Base-by-base conservation (phyloP, 2,329 filamentous ascomycete species). In the Fusarium haematococcum region DNA sequence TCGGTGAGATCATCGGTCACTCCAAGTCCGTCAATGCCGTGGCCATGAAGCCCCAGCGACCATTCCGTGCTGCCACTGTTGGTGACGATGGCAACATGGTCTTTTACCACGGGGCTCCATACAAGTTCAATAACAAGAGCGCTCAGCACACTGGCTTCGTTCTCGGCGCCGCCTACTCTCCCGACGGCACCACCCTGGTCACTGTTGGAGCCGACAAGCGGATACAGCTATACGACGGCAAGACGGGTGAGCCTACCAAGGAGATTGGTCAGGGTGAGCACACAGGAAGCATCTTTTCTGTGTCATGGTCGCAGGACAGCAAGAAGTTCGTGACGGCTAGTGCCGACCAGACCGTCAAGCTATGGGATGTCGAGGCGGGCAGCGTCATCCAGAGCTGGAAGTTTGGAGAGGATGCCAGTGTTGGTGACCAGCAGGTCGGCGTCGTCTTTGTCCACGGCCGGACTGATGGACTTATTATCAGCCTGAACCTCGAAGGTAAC, bases 221-320 rank as follows among this genome's bases (percentile, higher is more conserved):
- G 80, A 98, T 99, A 75, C 97, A 97, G 87, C 86, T 99, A 11
- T 99, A 98, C 81, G 95, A 99, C 81, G 97, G 96, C 71, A 98
- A 97, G 88, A 98, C 95, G 18, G 97, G 97, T 33, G 95, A 98
- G 80, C 89, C 93, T 1, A 94, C 91, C 52, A 89, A 86, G 68
- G 89, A 94, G 76, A 92, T 99, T 77, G 93, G 93, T 11, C 92
- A 96, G 75, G 92, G 91, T n/a, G 92, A 91, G 75, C 97, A 99
- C 82, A 96, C 92, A 7, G 97, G 97, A 57, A 97, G 95, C 81
- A 97, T 99, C 68, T 97, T 98, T 80, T 92, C 93, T 25, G 91
- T 98, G 6, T 95, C 94, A 20, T 99, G 97, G 97, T 90, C 94
- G 1, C 91, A 91, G 70, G 95, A 98, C 81, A 95, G 95, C 30